Evolutionary conservation across 176 grass and related monocot species (phyloP), one percentile per base, ranked within the genome.

Genomic region (Musa troglodytarum): DNA sequence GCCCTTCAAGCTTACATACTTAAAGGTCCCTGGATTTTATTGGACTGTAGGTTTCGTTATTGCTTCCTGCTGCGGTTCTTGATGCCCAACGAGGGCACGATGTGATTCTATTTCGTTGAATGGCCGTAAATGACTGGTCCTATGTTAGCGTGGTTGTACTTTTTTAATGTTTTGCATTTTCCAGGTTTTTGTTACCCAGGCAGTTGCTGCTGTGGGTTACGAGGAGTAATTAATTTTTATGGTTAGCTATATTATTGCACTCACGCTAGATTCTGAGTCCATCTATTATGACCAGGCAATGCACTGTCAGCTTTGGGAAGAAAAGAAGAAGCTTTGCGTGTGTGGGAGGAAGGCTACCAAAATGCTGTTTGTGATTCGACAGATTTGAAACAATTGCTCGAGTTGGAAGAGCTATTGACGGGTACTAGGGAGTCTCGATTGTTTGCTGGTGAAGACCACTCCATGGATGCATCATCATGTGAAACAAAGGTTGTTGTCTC

Each of bases 401-500:
- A 98, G 82, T 52, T 98, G 82, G 95, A 98, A 83, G 88, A 94
- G 65, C 65, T 98, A 55, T 65, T 94, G 75, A 86, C 85, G 72
- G 79, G 77, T 77, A 75, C 86, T 69, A 94, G 89, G 83, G 75
- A 85, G 53, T 80, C 50, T 20, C 73, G 85, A 78, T 53, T 82
- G 2, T 65, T 77, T 13, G 68, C 81, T 73, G 69, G 79, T 80
- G 75, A 81, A 21, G 76, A 89, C 20, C 73, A 51, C 79, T 74
- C 68, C 12, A 54, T 87, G 51, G 90, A 93, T 76, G 67, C 82
- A 69, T 71, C 84, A 1, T 71, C 86, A 65, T 93, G 90, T 78
- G 88, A 98, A 78, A 98, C 95, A 80, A 98, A 98, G 85, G 65
- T 89, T 63, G 95, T 98, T 34, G 90, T 98, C 76, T 98, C 90